A percentile compares a stretch with the other conserved stretches of the same genome.
Conservation (phyloP, 1,284 basidiomycete species). For the Melanopsichium pennsylvanicum region DNA sequence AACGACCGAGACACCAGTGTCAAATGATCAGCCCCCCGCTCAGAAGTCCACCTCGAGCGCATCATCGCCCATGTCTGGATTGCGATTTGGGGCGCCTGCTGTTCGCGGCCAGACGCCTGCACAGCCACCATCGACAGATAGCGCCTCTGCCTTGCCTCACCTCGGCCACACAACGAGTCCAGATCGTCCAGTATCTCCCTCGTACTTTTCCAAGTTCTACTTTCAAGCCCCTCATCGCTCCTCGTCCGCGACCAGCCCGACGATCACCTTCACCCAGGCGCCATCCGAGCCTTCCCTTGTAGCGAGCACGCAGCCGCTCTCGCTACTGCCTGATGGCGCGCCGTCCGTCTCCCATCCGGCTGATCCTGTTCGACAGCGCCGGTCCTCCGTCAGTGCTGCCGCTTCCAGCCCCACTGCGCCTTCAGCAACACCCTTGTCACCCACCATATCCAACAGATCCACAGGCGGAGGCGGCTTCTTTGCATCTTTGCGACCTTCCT, state of each 20-base stretch:
- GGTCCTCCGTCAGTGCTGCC: constrained; percentile 16
- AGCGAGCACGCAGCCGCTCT: background rate
- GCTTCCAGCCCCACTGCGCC: constrained; percentile 7
- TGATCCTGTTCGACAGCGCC: constrained; percentile 6
- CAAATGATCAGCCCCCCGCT: background rate
- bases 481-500: constrained; percentile 39
- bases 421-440: constrained; percentile 22
- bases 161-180: constrained; percentile 29
- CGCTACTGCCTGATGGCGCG: constrained; percentile 1
- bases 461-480: constrained; percentile 35
- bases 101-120: constrained; percentile 8
- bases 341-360: constrained; percentile 7
- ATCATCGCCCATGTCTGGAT: constrained; percentile 10
- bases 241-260: constrained; percentile 30
- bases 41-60: constrained; percentile 3
- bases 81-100: constrained; percentile 10
- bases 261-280: constrained; percentile 45
- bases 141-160: constrained; percentile 19
- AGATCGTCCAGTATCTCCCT: constrained; percentile 33
- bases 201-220: constrained; percentile 42
- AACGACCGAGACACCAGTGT: constrained; percentile 6
- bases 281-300: constrained; percentile 14
- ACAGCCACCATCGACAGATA: constrained; percentile 10
- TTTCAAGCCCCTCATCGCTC: constrained; percentile 23
- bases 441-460: constrained; percentile 24